Base-by-base conservation (phyloP, 1,284 basidiomycete genomes). In the Irpex rosettiformis region DNA sequence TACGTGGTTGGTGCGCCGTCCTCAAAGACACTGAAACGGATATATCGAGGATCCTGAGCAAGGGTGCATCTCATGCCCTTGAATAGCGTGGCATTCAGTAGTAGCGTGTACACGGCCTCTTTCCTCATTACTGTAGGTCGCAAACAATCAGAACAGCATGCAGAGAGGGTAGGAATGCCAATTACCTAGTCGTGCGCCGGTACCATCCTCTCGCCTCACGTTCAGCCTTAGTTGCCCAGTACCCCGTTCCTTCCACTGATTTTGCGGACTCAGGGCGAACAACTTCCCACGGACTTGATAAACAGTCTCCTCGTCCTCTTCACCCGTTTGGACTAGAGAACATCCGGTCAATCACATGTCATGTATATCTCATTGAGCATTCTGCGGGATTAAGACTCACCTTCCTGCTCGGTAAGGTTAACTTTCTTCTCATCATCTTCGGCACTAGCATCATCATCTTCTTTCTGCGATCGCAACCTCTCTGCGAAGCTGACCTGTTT, bases 241-340 rank as follows among this genome's bases (percentile, higher is more conserved):
- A 7, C 95, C 95, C 49, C 91, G 81, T 71, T 98, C 95, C 69
- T 89, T 93, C 94, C 94, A 98, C 55, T 82, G 78, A 54, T 78
- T 82, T 59, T 78, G 77, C 68, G 83, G 77, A 64, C 84, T 83
- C 66, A 95, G 81, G 16, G 84, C 75, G 70, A 86, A 96, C 29
- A 98, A 76, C 76, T 96, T 97, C 48, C 89, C 90, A 60, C 95
- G 87, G 10, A 89, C 87, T 74, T 92, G 89, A 71, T 89, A 86
- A 47, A 94, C 75, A 1, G 91, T 94, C 60, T 89, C 83, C 70
- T 98, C 95, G 22, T 93, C 90, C 71, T 98, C 95, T 72, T 98
- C 95, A 8, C 95, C 95, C 0, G 95, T 98, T 47, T 82, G 76
- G 29, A 92, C 94, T 96, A 65, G 24, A 64, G 7, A 45, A 21